Base-by-base conservation (phyloP, 306 rosid species). In the Cucumis melo region DNA sequence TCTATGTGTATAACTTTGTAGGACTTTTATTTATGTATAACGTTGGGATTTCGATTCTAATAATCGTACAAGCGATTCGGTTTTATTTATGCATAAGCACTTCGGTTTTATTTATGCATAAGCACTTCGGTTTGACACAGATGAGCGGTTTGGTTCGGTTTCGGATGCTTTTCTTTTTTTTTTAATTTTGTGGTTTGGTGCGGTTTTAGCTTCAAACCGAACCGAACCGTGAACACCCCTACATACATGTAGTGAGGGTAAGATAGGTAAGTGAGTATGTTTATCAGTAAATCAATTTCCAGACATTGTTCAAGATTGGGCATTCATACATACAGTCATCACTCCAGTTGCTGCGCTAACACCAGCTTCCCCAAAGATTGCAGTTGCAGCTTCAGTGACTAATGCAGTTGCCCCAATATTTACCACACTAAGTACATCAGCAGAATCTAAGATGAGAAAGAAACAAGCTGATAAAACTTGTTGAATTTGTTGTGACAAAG, bases 291-390 rank as follows among this genome's bases (percentile, higher is more conserved):
- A 50, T 57, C 53, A 74, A 34, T 20, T 60, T 13, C 41, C 46
- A 32, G 34, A 34, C 32, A 77, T 66, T 72, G 73, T 59, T 66
- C 62, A 78, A 54, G 72, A 20, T 42, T 68, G 78, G 78, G 78
- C 78, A 82, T 65, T 62, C 56, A 79, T 55, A 82, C 97, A 84
- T 90, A 95, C 98, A 55, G 99, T 95, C 99, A 95, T 95, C 83
- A 92, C 93, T 88, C 99, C 99, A 62, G 99, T 95, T 73, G 98
- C 99, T 59, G 99, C 99, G n/a, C 92, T 92, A 70, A 95, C 85
- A 81, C 99, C 99, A 74, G 98, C 98, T 89, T 95, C 98, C 44
- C 99, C 99, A 85, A 95, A 95, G 67, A 84, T 81, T 76, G 99
- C 90, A 51, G 99, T 95, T 76, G 98, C 97, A 42, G 99, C 98